Evolutionary conservation across 2,329 filamentous ascomycete species (phyloP), one percentile per base, ranked within the genome.

Genomic region (Tolypocladium album): DNA sequence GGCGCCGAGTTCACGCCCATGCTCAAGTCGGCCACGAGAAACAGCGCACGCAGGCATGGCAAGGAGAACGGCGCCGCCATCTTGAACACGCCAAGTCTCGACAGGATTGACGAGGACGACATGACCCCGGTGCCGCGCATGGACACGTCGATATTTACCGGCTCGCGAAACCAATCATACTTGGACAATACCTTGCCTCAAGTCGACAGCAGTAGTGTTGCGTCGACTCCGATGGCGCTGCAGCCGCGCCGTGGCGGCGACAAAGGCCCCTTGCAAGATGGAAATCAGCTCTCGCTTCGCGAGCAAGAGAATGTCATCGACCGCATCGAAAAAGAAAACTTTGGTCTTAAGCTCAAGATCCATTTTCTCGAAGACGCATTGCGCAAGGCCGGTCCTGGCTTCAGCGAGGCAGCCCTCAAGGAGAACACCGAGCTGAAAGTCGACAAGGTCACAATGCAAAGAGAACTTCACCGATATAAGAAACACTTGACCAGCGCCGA

Each of bases 351-450:
- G 74, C 82, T 97, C 67, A 97, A 96, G 74, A 96, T 97, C 58
- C 92, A 97, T 73, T 99, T 96, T 72, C 82, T 99, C 60, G 92
- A 99, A 72, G 91, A 97, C 67, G 90, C 90, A 17, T 76, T 99
- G 57, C 85, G 88, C 58, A 96, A 95, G 72, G 85, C 88, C 59
- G 93, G 93, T 0, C 92, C 90, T 9, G 91, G 92, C 59, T 94
- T 92, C 77, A 95, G 92, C 68, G 89, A 96, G 72, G 86, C 86
- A 38, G 91, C 93, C 4, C 78, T 99, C 36, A 91, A 90, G 70
- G 94, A 99, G 74, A 99, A 99, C 70, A 95, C 94, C 4, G 92
- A 96, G 65, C 84, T 99, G 59, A 97, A 97, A 73, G 92, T 96
- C 61, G 88, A 94, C 75, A 90, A 90, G 70, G 85, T 95, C 62